These are phyloP conservation scores for Naganishia liquefaciens DNA, from an alignment of 1,284 basidiomycete species.

Conservation along the genomic window DNA sequence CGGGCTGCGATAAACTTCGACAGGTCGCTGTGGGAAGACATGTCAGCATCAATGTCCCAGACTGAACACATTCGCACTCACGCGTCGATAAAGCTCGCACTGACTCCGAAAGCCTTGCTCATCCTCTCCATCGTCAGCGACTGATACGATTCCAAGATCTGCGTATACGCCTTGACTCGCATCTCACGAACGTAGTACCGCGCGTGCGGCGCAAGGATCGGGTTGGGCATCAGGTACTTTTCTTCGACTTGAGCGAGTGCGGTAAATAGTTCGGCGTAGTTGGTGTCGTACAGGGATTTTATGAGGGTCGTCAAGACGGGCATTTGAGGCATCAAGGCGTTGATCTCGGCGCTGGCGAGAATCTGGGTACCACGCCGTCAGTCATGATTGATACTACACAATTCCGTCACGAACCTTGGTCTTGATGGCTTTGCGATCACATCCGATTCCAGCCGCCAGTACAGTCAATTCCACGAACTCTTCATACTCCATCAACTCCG, in stretches of 20 bases:
- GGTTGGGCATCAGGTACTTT: constrained; percentile 79
- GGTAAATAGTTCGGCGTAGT: constrained; percentile 91
- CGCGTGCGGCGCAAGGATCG: constrained; percentile 80
- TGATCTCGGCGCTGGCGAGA: constrained; percentile 60
- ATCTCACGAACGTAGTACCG: constrained; percentile 93
- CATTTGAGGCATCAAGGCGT: constrained; percentile 55
- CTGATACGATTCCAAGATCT: constrained; percentile 87
- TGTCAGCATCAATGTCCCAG: neutral
- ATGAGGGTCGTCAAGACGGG: constrained; percentile 57
- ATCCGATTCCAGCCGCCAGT: constrained; percentile 72
- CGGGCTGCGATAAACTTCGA: constrained; percentile 89
- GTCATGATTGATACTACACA: neutral
- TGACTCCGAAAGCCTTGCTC: constrained; percentile 84
- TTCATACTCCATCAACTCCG: constrained; percentile 84
- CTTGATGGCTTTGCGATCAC: constrained; percentile 84
- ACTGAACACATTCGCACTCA: constrained; percentile 51
- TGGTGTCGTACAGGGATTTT: constrained; percentile 77
- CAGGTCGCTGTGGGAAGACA: constrained; percentile 66
- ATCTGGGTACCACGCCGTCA: constrained; percentile 55
- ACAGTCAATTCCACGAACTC: constrained; percentile 88
- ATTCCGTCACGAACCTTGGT: constrained; percentile 68
- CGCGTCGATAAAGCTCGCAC: constrained; percentile 83
- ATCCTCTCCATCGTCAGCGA: constrained; percentile 87
- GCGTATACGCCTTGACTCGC: constrained; percentile 91
- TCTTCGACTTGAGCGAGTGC: constrained; percentile 88